phyloP scores from a whole-genome alignment of 129 eudicot species.

The Arctium lappa region DNA sequence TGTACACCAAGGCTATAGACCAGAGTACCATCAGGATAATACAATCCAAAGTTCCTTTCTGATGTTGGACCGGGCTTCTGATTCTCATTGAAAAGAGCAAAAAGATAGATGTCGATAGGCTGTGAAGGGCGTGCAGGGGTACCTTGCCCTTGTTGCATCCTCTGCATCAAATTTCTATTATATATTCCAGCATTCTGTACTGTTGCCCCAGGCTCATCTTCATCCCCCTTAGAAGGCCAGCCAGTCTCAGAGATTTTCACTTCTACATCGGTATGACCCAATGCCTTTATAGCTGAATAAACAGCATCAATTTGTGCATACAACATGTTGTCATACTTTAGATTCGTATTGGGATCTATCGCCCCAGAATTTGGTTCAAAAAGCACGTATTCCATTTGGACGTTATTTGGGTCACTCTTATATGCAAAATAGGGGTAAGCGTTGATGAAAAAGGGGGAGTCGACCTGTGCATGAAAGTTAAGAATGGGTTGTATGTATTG shows the following conservation, averaged over 20 bases:
- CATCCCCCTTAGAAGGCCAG: constrained; percentile 97
- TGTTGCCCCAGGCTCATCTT: constrained; percentile 80
- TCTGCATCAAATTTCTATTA: constrained; percentile 71
- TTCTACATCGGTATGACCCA: constrained; percentile 71
- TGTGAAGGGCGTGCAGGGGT: constrained; percentile 75
- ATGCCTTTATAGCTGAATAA: constrained; percentile 75
- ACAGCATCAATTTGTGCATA: constrained; percentile 98
- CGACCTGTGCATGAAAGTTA: constrained; percentile 59
- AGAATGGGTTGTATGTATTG: constrained; percentile 67
- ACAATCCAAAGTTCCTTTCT: constrained; percentile 89
- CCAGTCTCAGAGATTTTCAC: constrained; percentile 92
- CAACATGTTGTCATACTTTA: constrained; percentile 92
- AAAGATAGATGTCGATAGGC: constrained; percentile 73
- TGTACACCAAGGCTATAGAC: constrained; percentile 83
- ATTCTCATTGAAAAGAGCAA: constrained; percentile 95
- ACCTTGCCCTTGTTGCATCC: constrained; percentile 61
- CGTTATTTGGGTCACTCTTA: constrained; percentile 54
- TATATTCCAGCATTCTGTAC: constrained; percentile 75
- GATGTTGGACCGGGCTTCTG: constrained; percentile 79
- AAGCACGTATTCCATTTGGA: constrained; percentile 67
- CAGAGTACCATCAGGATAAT: constrained; percentile 74
- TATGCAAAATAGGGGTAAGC: constrained; percentile 93
- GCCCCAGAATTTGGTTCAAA: constrained; percentile 71
- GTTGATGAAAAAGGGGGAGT: constrained; percentile 81
- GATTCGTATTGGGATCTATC: constrained; percentile 52